Conservation (phyloP, 2,329 filamentous ascomycete genomes). For the Hirsutella minnesotensis region DNA sequence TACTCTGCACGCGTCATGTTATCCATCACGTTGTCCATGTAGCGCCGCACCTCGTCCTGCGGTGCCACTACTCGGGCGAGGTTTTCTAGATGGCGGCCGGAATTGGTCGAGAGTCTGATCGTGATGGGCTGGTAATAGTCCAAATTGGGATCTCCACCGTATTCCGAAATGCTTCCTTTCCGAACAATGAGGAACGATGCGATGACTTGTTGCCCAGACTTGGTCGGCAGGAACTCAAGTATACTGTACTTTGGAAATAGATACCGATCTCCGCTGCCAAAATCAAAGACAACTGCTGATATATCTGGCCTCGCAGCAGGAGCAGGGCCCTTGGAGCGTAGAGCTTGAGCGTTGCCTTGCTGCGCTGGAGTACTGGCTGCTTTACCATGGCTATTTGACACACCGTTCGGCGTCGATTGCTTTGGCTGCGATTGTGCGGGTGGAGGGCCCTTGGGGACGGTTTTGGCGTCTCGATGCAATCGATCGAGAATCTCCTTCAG, state of each 20-base stretch:
- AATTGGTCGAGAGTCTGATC: constrained; percentile 43
- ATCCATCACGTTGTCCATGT: constrained; percentile 61
- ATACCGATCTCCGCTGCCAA: constrained; percentile 63
- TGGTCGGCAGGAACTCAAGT: constrained; percentile 47
- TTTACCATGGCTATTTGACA: constrained; percentile 17
- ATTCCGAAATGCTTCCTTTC: constrained; percentile 55
- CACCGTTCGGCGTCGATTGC: constrained; percentile 17
- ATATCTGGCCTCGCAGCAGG: constrained; percentile 45
- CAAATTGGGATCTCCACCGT: constrained; percentile 47
- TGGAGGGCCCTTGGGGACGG: constrained; percentile 15
- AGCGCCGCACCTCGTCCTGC: constrained; percentile 48
- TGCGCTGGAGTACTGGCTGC: constrained; percentile 5
- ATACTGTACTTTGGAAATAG: constrained; percentile 71
- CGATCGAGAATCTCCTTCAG: constrained; percentile 40
- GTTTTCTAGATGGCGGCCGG: constrained; percentile 47
- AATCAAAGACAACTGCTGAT: constrained; percentile 58
- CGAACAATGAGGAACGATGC: constrained; percentile 70
- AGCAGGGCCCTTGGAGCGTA: constrained; percentile 48
- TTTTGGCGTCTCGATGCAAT: constrained; percentile 30
- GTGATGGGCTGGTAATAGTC: constrained; percentile 71
- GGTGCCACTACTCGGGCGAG: constrained; percentile 50
- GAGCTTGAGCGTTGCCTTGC: constrained; percentile 34
- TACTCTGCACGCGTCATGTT: constrained; percentile 59
- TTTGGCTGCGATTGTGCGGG: constrained; percentile 17
- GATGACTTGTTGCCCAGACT: constrained; percentile 47